These are phyloP conservation scores for Thalassiosira hispida DNA, from an alignment of 352 stramenopile genomes.

Conservation along the genomic window DNA sequence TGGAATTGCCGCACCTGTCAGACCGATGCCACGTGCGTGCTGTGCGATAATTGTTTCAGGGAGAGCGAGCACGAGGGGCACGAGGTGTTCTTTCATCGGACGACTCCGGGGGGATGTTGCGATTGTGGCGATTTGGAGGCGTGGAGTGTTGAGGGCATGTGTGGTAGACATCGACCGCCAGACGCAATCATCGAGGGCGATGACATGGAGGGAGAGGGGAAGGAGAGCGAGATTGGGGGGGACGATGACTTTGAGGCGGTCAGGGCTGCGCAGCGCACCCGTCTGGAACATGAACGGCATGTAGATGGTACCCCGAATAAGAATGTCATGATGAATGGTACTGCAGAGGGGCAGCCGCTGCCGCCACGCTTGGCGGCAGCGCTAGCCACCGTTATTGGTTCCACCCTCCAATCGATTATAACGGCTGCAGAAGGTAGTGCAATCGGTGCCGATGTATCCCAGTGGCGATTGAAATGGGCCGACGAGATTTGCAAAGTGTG, in stretches of 20 bases:
- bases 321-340: background rate
- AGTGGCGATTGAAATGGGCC: slow-evolving; percentile 79
- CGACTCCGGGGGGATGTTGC: slow-evolving; percentile 90
- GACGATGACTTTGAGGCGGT: slow-evolving; percentile 80
- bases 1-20: slow-evolving; percentile 99
- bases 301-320: slow-evolving; percentile 10
- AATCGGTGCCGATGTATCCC: slow-evolving; percentile 71
- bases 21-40: slow-evolving; percentile 95
- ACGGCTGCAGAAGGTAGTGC: slow-evolving; percentile 66
- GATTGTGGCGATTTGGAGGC: slow-evolving; percentile 98
- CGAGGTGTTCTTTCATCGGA: slow-evolving; percentile 91
- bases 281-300: slow-evolving; percentile 42
- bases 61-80: slow-evolving; percentile 94
- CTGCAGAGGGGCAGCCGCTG: slow-evolving; percentile 28
- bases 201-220: slow-evolving; percentile 33
- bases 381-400: slow-evolving; percentile 73
- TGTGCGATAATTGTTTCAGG: slow-evolving; percentile 96
- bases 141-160: slow-evolving; percentile 95
- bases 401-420: slow-evolving; percentile 67
- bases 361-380: slow-evolving; percentile 73
- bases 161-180: slow-evolving; percentile 87
- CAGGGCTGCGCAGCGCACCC: slow-evolving; percentile 40
- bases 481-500: slow-evolving; percentile 75
- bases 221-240: slow-evolving; percentile 59
- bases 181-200: background rate